These are phyloP conservation scores for Eragrostis nindensis DNA, from an alignment of 176 grass and related monocot genomes.

Conservation along the genomic window DNA sequence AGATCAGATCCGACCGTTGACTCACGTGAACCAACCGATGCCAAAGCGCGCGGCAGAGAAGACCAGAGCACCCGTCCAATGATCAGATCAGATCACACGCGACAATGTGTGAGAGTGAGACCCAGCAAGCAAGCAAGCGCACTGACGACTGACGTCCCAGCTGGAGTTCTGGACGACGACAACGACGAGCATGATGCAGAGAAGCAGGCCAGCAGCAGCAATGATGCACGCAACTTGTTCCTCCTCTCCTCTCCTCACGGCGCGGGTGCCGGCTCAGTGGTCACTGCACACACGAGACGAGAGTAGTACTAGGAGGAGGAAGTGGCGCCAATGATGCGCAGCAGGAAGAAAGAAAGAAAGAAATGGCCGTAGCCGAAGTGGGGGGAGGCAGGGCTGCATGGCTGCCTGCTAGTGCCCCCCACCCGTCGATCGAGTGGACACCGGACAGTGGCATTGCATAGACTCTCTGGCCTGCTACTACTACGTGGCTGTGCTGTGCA, in stretches of 20 bases:
- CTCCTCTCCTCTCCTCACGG: not conserved
- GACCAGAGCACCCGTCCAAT: not conserved
- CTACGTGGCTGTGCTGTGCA: not conserved
- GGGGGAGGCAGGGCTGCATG: not conserved
- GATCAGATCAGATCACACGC: not conserved
- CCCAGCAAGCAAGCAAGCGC: too few species aligned
- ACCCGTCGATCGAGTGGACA: not conserved
- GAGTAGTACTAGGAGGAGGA: not conserved
- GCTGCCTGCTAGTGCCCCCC: not conserved
- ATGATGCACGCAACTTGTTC: not conserved
- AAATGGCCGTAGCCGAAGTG: not conserved
- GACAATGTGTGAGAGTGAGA: too few species aligned
- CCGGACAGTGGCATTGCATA: too few species aligned
- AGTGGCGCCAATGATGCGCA: conserved; percentile 13
- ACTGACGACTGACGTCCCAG: not conserved
- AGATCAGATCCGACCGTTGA: not conserved
- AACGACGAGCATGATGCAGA: not conserved
- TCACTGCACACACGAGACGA: not conserved
- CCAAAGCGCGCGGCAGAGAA: not conserved
- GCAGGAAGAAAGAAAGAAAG: not conserved
- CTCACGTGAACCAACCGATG: not conserved
- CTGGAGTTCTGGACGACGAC: not conserved
- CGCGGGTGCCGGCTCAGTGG: not conserved
- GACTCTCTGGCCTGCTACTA: too few species aligned
- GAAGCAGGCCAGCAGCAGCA: too few species aligned